Conservation (phyloP, 2,329 filamentous ascomycete genomes). For the Fusarium domesticum region DNA sequence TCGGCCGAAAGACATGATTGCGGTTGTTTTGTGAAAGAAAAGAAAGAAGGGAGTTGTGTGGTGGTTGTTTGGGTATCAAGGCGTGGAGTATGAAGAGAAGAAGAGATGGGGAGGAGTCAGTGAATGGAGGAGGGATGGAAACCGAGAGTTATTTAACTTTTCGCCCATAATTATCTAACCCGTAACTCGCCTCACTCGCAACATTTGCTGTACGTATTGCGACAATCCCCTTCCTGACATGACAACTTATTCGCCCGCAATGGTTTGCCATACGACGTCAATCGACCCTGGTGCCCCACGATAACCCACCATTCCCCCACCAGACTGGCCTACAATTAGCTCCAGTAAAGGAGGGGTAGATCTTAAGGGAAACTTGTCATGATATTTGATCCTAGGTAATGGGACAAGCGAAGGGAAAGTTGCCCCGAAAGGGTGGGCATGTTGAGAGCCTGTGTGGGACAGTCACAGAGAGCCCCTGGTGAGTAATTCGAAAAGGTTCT, state of each 20-base stretch:
- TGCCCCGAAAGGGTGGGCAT: neutral
- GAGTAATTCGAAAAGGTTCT: slow-evolving; percentile 19
- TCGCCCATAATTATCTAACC: neutral
- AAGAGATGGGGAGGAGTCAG: too few species aligned
- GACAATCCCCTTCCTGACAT: neutral
- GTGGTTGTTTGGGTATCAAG: neutral
- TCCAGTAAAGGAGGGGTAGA: neutral
- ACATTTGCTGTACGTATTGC: neutral
- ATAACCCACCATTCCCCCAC: neutral
- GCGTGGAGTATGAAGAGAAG: slow-evolving; percentile 1
- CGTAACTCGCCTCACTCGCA: neutral
- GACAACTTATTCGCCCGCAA: neutral
- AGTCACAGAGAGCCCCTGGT: too few species aligned
- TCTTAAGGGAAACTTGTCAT: neutral
- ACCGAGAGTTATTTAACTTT: neutral
- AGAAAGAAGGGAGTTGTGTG: neutral
- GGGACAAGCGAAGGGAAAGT: neutral
- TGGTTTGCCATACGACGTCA: neutral
- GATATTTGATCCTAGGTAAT: neutral
- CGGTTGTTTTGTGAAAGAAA: neutral
- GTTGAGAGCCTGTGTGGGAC: neutral
- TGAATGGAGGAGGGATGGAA: neutral
- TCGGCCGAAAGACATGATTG: slow-evolving; percentile 53
- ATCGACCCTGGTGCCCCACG: neutral
- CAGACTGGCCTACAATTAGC: neutral